Percentiles rank a stretch among this genome's conserved stretches.
Evolutionary conservation across 805 yeast species (phyloP).

Genomic region (Cephaloascus fragrans): DNA sequence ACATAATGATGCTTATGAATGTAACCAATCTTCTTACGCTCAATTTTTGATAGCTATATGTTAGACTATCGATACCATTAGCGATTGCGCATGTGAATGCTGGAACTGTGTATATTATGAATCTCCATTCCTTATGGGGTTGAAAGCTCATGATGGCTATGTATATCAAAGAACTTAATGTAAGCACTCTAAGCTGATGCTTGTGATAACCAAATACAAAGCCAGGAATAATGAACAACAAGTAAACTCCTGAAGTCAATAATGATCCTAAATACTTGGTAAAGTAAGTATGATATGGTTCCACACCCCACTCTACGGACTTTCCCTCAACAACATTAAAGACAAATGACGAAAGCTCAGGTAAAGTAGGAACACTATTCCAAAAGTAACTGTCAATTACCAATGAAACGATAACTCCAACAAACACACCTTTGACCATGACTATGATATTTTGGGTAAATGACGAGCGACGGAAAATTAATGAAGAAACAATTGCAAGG

Average conservation of each 20-base stretch:
- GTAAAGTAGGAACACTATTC: constrained; percentile 42
- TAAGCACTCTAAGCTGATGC: constrained; percentile 36
- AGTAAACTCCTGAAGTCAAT: too few relatives aligned
- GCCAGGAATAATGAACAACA: too few relatives aligned
- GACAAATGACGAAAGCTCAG: constrained; percentile 64
- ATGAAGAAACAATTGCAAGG: constrained; percentile 34
- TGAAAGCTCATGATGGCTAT: constrained; percentile 64
- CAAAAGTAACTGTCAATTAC: constrained; percentile 71
- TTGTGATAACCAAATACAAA: too few relatives aligned
- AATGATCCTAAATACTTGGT: constrained; percentile 37
- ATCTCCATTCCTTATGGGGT: constrained; percentile 94
- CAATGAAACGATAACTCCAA: constrained; percentile 40
- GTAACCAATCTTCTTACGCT: too few relatives aligned
- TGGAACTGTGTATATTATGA: constrained; percentile 70
- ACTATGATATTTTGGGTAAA: constrained; percentile 27
- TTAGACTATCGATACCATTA: too few relatives aligned
- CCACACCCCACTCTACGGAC: constrained; percentile 74
- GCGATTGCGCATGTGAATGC: constrained; percentile 57
- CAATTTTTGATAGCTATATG: too few relatives aligned
- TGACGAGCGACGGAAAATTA: constrained; percentile 36
- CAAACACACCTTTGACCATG: constrained; percentile 35
- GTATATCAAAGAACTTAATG: constrained; percentile 42
- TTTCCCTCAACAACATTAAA: constrained; percentile 75
- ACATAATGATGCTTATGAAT: too few relatives aligned
- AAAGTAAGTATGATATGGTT: constrained; percentile 66